Percentiles rank a stretch among this genome's conserved stretches.
Evolutionary conservation across 2,329 filamentous ascomycete genomes (phyloP).

Genomic region (Chaetomium olivaceum): DNA sequence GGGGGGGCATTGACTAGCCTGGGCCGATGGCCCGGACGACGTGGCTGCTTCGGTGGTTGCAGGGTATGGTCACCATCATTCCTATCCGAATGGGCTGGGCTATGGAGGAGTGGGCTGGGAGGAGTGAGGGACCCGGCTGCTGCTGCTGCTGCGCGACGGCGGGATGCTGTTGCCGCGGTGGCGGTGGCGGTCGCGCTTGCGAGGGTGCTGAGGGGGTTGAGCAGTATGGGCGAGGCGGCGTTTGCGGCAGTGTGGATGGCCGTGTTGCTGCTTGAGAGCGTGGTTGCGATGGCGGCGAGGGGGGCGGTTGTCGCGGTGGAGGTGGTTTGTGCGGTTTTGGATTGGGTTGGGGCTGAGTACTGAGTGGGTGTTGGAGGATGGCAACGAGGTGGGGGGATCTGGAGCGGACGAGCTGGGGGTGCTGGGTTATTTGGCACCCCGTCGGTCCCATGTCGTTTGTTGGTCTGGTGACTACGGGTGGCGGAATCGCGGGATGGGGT

Average conservation of each 20-base stretch:
- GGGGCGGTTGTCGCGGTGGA: constrained; percentile 30
- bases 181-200: constrained; percentile 22
- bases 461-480: background rate
- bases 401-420: background rate
- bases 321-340: constrained; percentile 31
- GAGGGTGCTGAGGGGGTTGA: constrained; percentile 24
- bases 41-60: background rate
- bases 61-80: background rate
- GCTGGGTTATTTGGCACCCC: background rate
- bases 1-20: constrained; percentile 35
- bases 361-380: constrained; percentile 10
- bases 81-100: background rate
- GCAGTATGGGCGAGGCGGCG: constrained; percentile 27
- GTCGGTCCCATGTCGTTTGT: background rate
- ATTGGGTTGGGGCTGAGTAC: constrained; percentile 36
- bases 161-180: constrained; percentile 19
- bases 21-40: background rate
- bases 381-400: background rate
- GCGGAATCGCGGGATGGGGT: background rate
- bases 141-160: background rate
- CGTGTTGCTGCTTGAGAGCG: constrained; percentile 31
- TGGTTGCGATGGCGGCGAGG: constrained; percentile 29
- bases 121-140: background rate
- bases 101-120: background rate
- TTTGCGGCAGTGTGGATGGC: constrained; percentile 34